phyloP scores from a whole-genome alignment of 768 basidiomycete species.

The Candolleomyces aberdarensis region DNA sequence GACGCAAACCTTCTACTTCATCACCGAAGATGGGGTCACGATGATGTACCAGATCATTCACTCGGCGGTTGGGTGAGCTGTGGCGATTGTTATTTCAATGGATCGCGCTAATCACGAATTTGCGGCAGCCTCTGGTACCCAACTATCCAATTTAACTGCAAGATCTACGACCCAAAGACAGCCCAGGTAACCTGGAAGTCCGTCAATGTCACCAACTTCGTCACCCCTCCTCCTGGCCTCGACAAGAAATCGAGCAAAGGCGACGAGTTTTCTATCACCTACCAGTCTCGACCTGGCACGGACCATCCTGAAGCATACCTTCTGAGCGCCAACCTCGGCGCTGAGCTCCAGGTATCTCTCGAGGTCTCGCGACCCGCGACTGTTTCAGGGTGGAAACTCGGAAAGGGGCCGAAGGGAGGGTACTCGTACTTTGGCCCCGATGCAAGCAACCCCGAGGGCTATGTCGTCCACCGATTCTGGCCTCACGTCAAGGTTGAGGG shows the following conservation, averaged over 20 bases:
- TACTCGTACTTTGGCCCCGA: slow-evolving; percentile 84
- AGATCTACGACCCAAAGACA: slow-evolving; percentile 76
- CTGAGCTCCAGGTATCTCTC: slow-evolving; percentile 78
- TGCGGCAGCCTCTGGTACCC: slow-evolving; percentile 84
- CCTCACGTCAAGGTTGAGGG: slow-evolving; percentile 66
- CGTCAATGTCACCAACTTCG: slow-evolving; percentile 78
- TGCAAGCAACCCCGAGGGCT: slow-evolving; percentile 67
- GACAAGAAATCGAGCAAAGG: slow-evolving; percentile 87
- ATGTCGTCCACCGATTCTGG: slow-evolving; percentile 91
- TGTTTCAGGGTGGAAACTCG: slow-evolving; percentile 89
- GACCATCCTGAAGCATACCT: slow-evolving; percentile 75
- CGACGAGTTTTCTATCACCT: slow-evolving; percentile 78
- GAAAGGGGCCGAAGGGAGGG: slow-evolving; percentile 84
- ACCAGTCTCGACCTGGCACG: slow-evolving; percentile 45
- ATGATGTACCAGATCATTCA: slow-evolving; percentile 86
- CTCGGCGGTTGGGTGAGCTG: slow-evolving; percentile 78
- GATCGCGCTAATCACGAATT: slow-evolving; percentile 5
- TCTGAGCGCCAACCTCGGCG: slow-evolving; percentile 74
- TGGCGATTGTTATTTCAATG: slow-evolving; percentile 10
- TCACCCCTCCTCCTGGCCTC: slow-evolving; percentile 66
- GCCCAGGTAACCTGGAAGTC: slow-evolving; percentile 82
- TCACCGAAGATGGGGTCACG: slow-evolving; percentile 74
- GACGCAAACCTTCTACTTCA: slow-evolving; percentile 85
- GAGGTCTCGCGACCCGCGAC: slow-evolving; percentile 64
- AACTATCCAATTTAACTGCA: slow-evolving; percentile 91